These are phyloP conservation scores for Aspergillus hiratsukae DNA, from an alignment of 2,329 filamentous ascomycete genomes.

Conservation along the genomic window DNA sequence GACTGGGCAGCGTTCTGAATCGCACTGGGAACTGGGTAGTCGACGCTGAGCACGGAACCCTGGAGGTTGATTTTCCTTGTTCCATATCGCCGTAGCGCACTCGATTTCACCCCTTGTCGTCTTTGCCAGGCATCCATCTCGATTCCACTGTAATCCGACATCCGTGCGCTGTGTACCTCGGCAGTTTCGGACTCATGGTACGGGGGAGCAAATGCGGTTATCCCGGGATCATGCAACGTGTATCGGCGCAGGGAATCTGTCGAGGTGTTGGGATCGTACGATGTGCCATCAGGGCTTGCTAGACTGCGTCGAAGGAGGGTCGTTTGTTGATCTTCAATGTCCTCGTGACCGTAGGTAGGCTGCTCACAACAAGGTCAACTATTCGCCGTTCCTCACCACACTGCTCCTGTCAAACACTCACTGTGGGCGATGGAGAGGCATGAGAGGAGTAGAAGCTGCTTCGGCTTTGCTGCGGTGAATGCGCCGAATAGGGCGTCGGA, in stretches of 20 bases:
- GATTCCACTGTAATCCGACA: slow-evolving; percentile 40
- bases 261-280: slow-evolving; percentile 44
- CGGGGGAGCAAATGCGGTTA: slow-evolving; percentile 48
- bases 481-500: not conserved
- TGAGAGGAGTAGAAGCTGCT: slow-evolving; percentile 8
- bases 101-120: slow-evolving; percentile 63
- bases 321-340: slow-evolving; percentile 17
- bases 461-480: slow-evolving; percentile 2
- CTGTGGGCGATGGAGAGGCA: slow-evolving; percentile 1
- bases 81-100: slow-evolving; percentile 73
- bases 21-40: slow-evolving; percentile 94
- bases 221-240: slow-evolving; percentile 46
- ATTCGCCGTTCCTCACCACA: not conserved
- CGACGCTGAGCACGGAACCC: slow-evolving; percentile 90
- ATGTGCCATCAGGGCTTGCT: slow-evolving; percentile 41
- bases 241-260: slow-evolving; percentile 29
- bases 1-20: slow-evolving; percentile 95
- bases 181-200: slow-evolving; percentile 56
- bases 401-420: not conserved
- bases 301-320: slow-evolving; percentile 31
- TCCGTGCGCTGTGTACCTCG: slow-evolving; percentile 41
- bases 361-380: not conserved
- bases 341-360: slow-evolving; percentile 7
- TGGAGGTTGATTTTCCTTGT: slow-evolving; percentile 98
- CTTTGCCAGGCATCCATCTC: slow-evolving; percentile 64